A percentile compares a stretch with the other conserved stretches of the same genome.
These are phyloP conservation scores for Cytospora piceicola DNA, from an alignment of 2,329 filamentous ascomycete species.

Conservation along the genomic window DNA sequence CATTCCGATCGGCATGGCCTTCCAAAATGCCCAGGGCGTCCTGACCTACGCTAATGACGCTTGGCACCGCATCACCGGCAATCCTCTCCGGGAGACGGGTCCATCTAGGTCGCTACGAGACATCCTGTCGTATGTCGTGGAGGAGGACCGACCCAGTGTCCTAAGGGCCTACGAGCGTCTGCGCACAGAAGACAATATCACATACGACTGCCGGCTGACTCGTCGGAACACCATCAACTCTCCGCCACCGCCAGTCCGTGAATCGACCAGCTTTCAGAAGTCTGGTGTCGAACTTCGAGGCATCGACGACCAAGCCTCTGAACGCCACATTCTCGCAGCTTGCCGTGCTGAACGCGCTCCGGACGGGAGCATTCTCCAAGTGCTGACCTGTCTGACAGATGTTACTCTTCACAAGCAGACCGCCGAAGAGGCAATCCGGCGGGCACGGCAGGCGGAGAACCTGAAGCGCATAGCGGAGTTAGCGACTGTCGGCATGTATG, in stretches of 20 bases:
- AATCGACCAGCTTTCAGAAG: conserved; percentile 44
- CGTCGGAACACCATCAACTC: conserved; percentile 37
- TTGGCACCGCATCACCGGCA: conserved; percentile 59
- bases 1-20: conserved; percentile 74
- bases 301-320: conserved; percentile 39
- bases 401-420: conserved; percentile 55
- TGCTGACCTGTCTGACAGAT: conserved; percentile 56
- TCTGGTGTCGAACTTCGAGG: conserved; percentile 41
- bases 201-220: conserved; percentile 50
- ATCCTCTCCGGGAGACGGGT: conserved; percentile 39
- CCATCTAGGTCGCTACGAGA: conserved; percentile 38
- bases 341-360: conserved; percentile 50
- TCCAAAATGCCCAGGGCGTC: conserved; percentile 65
- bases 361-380: conserved; percentile 49
- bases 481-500: conserved; percentile 59
- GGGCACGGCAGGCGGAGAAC: conserved; percentile 57
- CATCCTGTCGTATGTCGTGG: conserved; percentile 50
- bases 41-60: conserved; percentile 74
- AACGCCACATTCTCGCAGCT: conserved; percentile 52
- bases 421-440: conserved; percentile 52
- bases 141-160: conserved; percentile 50
- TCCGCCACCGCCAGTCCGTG: conserved; percentile 37
- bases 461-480: conserved; percentile 58
- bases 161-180: conserved; percentile 48
- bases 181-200: conserved; percentile 43